Conservation (phyloP, 1,139 yeast species). For the Pichia sp. region DNA sequence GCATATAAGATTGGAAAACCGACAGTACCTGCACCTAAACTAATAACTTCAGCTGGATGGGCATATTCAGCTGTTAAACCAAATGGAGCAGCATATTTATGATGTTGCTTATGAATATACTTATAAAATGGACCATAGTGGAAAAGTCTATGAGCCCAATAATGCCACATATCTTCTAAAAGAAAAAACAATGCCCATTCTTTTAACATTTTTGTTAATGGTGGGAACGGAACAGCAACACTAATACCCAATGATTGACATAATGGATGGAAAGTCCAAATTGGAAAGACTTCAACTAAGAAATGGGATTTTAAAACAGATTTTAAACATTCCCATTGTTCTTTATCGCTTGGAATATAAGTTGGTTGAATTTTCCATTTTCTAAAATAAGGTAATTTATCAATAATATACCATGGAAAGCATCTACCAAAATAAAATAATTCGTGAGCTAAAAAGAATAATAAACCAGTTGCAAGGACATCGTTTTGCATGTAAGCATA, state of each 20-base stretch:
- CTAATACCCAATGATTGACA: constrained; percentile 72
- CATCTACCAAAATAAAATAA: constrained; percentile 79
- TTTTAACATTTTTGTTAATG: constrained; percentile 45
- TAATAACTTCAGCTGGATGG: constrained; percentile 88
- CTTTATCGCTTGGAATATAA: constrained; percentile 70
- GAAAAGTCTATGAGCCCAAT: constrained; percentile 86
- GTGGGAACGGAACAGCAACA: constrained; percentile 81
- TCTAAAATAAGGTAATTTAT: constrained; percentile 66
- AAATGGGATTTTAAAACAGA: constrained; percentile 81
- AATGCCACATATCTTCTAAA: constrained; percentile 93
- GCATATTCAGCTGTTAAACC: constrained; percentile 98
- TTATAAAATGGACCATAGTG: constrained; percentile 87
- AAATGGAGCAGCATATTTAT: constrained; percentile 95
- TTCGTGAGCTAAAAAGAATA: constrained; percentile 74
- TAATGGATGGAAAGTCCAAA: constrained; percentile 93
- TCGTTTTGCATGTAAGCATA: constrained; percentile 73
- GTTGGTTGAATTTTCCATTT: constrained; percentile 79
- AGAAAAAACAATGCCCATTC: constrained; percentile 76
- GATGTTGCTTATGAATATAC: constrained; percentile 93
- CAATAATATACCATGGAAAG: constrained; percentile 83
- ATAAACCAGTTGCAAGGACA: constrained; percentile 73
- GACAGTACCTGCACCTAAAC: constrained; percentile 90
- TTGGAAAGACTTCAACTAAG: constrained; percentile 89
- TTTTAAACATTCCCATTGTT: constrained; percentile 90
- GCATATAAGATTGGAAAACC: constrained; percentile 82